Percentiles rank a stretch among this genome's conserved stretches.
These are phyloP conservation scores for Yarrowia hollandica DNA, from an alignment of 805 yeast species.

Conservation along the genomic window DNA sequence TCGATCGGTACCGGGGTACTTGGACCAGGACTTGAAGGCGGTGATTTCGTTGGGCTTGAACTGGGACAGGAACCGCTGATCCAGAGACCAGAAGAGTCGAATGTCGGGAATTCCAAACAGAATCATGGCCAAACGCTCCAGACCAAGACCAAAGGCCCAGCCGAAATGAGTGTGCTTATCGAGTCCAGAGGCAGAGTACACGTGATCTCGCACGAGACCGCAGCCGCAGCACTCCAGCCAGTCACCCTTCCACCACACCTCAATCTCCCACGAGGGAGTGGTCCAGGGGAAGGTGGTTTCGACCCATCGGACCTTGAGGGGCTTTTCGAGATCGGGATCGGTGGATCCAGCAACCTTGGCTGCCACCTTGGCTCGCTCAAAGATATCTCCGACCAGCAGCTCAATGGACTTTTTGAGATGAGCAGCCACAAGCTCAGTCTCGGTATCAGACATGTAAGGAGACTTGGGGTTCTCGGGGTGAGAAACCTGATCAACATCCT, in stretches of 20 bases:
- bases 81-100: slow-evolving; percentile 85
- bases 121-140: slow-evolving; percentile 94
- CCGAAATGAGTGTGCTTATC: slow-evolving; percentile 56
- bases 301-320: slow-evolving; percentile 88
- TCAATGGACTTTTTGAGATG: slow-evolving; percentile 89
- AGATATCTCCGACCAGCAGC: slow-evolving; percentile 75
- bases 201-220: slow-evolving; percentile 82
- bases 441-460: slow-evolving; percentile 64
- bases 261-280: slow-evolving; percentile 96
- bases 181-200: slow-evolving; percentile 70
- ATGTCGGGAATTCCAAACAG: slow-evolving; percentile 95
- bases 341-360: slow-evolving; percentile 61
- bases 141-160: slow-evolving; percentile 97
- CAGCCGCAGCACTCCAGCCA: slow-evolving; percentile 98
- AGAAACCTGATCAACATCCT: slow-evolving; percentile 64
- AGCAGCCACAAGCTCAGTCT: slow-evolving; percentile 64
- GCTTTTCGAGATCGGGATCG: slow-evolving; percentile 64
- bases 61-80: slow-evolving; percentile 73
- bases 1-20: slow-evolving; percentile 80
- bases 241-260: slow-evolving; percentile 97
- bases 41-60: slow-evolving; percentile 64
- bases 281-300: slow-evolving; percentile 98
- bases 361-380: slow-evolving; percentile 65
- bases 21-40: slow-evolving; percentile 83
- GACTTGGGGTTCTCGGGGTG: slow-evolving; percentile 77